A percentile compares a stretch with the other conserved stretches of the same genome.
Conservation (phyloP, 208 protist genomes). For the Trypanosoma scelopori region DNA sequence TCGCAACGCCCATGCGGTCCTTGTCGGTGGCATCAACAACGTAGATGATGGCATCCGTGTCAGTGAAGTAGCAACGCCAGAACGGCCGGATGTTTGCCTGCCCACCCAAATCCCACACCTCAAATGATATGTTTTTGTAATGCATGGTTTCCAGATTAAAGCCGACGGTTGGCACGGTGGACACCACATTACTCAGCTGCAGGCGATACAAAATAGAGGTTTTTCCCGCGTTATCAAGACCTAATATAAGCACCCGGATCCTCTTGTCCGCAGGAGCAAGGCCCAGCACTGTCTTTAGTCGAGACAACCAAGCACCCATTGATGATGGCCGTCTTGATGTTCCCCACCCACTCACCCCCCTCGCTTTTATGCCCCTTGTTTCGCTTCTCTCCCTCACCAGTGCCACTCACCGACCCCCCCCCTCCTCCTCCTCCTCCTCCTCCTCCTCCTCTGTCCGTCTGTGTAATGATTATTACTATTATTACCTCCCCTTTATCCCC, state of each 20-base stretch:
- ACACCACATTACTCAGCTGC: slow-evolving; percentile 96
- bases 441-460: too few species aligned
- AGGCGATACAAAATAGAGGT: slow-evolving; percentile 98
- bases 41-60: slow-evolving; percentile 94
- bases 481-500: too few species aligned
- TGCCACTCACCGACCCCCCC: too few species aligned
- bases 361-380: neutral
- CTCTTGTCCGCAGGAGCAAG: slow-evolving; percentile 81
- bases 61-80: slow-evolving; percentile 97
- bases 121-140: slow-evolving; percentile 98
- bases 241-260: slow-evolving; percentile 93
- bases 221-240: slow-evolving; percentile 97
- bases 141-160: slow-evolving; percentile 98
- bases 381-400: too few species aligned
- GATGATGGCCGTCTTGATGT: neutral
- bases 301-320: slow-evolving; percentile 71
- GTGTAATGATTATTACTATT: too few species aligned
- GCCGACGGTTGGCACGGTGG: slow-evolving; percentile 97
- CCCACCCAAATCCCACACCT: slow-evolving; percentile 97
- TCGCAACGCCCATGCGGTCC: slow-evolving; percentile 90
- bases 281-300: slow-evolving; percentile 47
- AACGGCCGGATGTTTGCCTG: slow-evolving; percentile 96
- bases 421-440: too few species aligned
- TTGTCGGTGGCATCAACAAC: slow-evolving; percentile 93
- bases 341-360: neutral